Percentiles rank a stretch among this genome's conserved stretches.
phyloP scores from a whole-genome alignment of 2,329 filamentous ascomycete species.

The Dothistroma pini region DNA sequence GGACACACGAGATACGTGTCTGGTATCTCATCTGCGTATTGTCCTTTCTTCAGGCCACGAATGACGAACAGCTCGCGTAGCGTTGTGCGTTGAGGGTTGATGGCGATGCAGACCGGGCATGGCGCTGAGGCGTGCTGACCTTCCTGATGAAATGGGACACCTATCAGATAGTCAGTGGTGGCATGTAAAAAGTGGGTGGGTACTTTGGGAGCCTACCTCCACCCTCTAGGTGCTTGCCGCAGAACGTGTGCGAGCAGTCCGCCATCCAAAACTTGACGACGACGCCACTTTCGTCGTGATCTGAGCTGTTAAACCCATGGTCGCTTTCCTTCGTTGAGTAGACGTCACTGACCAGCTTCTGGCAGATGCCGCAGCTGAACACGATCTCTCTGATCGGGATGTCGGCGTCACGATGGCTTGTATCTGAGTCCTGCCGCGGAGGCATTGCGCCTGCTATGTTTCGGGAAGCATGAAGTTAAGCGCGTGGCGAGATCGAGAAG shows the following conservation, averaged over 20 bases:
- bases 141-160: constrained; percentile 44
- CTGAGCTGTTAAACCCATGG: constrained; percentile 33
- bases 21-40: constrained; percentile 45
- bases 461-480: constrained; percentile 2
- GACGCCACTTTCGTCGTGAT: constrained; percentile 33
- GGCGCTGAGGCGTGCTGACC: constrained; percentile 40
- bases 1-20: constrained; percentile 42
- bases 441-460: constrained; percentile 13
- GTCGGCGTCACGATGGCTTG: constrained; percentile 5
- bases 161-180: constrained; percentile 28
- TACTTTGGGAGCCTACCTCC: constrained; percentile 40
- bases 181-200: neutral
- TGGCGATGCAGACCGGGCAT: constrained; percentile 44
- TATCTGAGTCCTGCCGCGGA: constrained; percentile 6
- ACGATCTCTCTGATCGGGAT: constrained; percentile 39
- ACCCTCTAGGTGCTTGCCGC: constrained; percentile 46
- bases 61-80: constrained; percentile 43
- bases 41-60: constrained; percentile 40
- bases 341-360: constrained; percentile 44
- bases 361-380: constrained; percentile 49
- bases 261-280: constrained; percentile 48
- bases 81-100: constrained; percentile 31
- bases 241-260: constrained; percentile 49
- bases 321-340: constrained; percentile 40
- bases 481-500: neutral